Evolutionary conservation across 495 filamentous ascomycete genomes (phyloP).

Genomic region (Hypoxylon lienhwacheense): DNA sequence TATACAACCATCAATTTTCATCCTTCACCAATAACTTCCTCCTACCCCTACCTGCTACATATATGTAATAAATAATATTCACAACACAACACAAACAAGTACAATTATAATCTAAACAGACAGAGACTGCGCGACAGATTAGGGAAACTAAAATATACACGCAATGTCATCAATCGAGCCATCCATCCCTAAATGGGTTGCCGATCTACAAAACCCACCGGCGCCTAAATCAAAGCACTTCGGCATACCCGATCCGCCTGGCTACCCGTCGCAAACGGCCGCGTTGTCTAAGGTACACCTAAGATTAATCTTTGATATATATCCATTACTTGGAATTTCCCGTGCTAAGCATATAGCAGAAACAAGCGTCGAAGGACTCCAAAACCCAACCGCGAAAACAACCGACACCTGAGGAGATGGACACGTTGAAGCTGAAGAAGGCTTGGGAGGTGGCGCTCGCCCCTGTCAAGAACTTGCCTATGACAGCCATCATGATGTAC

Average conservation of each 20-base stretch:
- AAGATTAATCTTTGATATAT: no score
- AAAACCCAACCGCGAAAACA: slow-evolving; percentile 52
- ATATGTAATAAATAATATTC: no score
- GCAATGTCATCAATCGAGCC: slow-evolving; percentile 25
- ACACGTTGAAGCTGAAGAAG: slow-evolving; percentile 95
- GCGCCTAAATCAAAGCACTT: slow-evolving; percentile 56
- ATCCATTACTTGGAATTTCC: no score
- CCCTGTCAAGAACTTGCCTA: slow-evolving; percentile 90
- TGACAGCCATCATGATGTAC: slow-evolving; percentile 99
- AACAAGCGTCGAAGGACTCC: slow-evolving; percentile 48
- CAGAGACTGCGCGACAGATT: no score
- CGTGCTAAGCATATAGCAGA: slow-evolving; percentile 41
- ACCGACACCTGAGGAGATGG: slow-evolving; percentile 78
- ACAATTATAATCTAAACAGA: no score
- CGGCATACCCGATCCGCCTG: slow-evolving; percentile 82
- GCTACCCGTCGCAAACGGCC: slow-evolving; percentile 64
- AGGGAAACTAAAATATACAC: no score
- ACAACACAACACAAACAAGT: neutral
- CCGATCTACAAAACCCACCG: slow-evolving; percentile 70
- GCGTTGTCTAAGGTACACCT: slow-evolving; percentile 60
- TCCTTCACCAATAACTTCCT: no score
- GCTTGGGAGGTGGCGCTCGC: slow-evolving; percentile 97
- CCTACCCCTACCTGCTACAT: no score
- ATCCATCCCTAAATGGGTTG: slow-evolving; percentile 72
- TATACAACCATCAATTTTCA: no score